Base-by-base conservation (phyloP, 805 yeast genomes). In the Cyberlindnera maritima region DNA sequence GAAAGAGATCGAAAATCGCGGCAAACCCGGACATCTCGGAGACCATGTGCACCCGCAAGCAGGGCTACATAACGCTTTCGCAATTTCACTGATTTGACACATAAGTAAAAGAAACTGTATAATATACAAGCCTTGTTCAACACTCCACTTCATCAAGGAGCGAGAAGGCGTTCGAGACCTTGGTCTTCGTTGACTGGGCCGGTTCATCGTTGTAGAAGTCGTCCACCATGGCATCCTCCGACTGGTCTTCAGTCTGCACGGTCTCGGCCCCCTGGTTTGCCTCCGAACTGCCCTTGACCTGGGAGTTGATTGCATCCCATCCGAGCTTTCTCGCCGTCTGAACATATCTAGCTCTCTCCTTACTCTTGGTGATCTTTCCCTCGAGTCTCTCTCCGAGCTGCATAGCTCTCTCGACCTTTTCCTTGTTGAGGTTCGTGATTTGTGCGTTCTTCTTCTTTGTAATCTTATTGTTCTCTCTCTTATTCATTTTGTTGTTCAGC, bases 291-390 rank as follows among this genome's bases (percentile, higher is more conserved):
- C 35, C 45, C 46, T 64, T 65, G 48, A 74, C 72, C 26, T 64
- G 62, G 48, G 75, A 69, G 60, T 84, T 85, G 45, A 83, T 82
- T 37, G 72, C 68, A 41, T 84, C 90, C 94, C 92, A 85, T 14
- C 80, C 83, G 0, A 87, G 68, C 62, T 83, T 85, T 64, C 94
- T 74, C 11, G 84, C 72, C 18, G 64, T 68, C 56, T 79, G 84
- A 25, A 85, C 80, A 54, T 70, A 77, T 56, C 73, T 81, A 19
- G 88, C 83, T 59, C 88, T 75, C 39, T 75, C 74, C 23, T 82
- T 76, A 53, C 88, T 80, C 55, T 79, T 80, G 53, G 77, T 77
- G 35, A 85, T 83, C 61, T 84, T 85, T 37, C 77, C 74, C 17
- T 79, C 74, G 43, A 84, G 67, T 40, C 75, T 74, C 29, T 84